Conservation (phyloP, 2,329 filamentous ascomycete species). For the Arthrobotrys pseudoclavata region DNA sequence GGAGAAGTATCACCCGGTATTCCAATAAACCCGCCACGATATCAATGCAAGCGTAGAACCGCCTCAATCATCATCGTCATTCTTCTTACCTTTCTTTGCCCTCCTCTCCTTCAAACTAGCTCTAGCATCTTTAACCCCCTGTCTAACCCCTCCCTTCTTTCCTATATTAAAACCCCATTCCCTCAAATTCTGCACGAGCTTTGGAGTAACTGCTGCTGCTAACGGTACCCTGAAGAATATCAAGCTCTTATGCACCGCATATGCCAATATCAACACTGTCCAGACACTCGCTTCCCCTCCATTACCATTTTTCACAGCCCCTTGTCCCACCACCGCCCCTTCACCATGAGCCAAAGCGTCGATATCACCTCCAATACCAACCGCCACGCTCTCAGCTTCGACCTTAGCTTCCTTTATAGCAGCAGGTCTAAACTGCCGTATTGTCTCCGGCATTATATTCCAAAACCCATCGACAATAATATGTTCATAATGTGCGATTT, state of each 20-base stretch:
- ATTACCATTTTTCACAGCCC: slow-evolving; percentile 67
- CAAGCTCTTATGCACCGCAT: slow-evolving; percentile 91
- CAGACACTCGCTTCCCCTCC: slow-evolving; percentile 69
- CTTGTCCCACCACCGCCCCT: slow-evolving; percentile 54
- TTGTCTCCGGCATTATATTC: slow-evolving; percentile 73
- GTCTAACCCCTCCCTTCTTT: slow-evolving; percentile 72
- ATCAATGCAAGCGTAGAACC: background rate
- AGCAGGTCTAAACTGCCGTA: slow-evolving; percentile 64
- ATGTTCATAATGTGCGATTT: slow-evolving; percentile 82
- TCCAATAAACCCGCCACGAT: background rate
- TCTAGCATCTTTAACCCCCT: slow-evolving; percentile 57
- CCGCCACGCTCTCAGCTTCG: slow-evolving; percentile 63
- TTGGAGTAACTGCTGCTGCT: slow-evolving; percentile 89
- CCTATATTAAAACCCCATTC: slow-evolving; percentile 96
- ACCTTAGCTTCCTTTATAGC: slow-evolving; percentile 59
- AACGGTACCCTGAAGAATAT: slow-evolving; percentile 96
- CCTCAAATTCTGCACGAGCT: slow-evolving; percentile 89
- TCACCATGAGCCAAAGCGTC: slow-evolving; percentile 74
- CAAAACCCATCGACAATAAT: slow-evolving; percentile 74
- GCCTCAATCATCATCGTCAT: slow-evolving; percentile 29
- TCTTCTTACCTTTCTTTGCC: slow-evolving; percentile 33
- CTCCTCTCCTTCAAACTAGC: slow-evolving; percentile 45
- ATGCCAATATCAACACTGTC: slow-evolving; percentile 92
- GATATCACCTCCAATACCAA: slow-evolving; percentile 73
- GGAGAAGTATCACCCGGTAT: slow-evolving; percentile 42